Evolutionary conservation across 2,329 filamentous ascomycete species (phyloP).

Genomic region (Venturia pyrina): DNA sequence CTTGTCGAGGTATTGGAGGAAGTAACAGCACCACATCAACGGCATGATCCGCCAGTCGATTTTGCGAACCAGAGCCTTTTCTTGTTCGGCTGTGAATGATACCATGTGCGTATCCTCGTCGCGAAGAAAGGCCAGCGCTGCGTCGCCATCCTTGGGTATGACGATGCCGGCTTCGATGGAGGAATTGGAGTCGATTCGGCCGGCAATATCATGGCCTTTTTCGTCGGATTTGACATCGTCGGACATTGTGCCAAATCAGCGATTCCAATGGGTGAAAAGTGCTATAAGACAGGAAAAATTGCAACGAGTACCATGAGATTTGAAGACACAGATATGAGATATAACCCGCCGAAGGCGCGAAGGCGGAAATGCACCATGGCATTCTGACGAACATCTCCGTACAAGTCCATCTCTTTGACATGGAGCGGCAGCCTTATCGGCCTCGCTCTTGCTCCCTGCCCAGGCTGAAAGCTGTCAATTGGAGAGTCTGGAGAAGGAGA

Average conservation of each 20-base stretch:
- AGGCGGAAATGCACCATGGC: neutral
- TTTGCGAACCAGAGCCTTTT: slow-evolving; percentile 19
- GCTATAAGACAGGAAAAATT: neutral
- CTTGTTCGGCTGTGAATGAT: slow-evolving; percentile 20
- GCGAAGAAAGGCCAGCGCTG: neutral
- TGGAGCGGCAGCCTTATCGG: neutral
- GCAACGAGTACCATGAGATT: neutral
- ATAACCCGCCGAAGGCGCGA: neutral
- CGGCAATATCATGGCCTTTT: neutral
- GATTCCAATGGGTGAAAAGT: neutral
- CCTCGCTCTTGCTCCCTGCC: neutral
- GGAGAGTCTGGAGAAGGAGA: neutral
- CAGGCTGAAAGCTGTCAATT: neutral
- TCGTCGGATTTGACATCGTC: neutral
- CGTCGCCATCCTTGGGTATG: neutral
- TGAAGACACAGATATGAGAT: neutral
- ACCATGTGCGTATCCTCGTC: slow-evolving; percentile 13
- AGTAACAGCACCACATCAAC: slow-evolving; percentile 29
- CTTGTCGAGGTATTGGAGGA: slow-evolving; percentile 32
- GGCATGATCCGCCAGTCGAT: slow-evolving; percentile 29
- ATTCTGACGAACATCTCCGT: neutral
- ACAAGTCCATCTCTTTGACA: neutral
- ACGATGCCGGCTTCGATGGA: neutral
- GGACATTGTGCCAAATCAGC: neutral
- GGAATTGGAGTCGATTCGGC: neutral